Base-by-base conservation (phyloP, 352 stramenopile genomes). In the Globisporangium orthogonon region DNA sequence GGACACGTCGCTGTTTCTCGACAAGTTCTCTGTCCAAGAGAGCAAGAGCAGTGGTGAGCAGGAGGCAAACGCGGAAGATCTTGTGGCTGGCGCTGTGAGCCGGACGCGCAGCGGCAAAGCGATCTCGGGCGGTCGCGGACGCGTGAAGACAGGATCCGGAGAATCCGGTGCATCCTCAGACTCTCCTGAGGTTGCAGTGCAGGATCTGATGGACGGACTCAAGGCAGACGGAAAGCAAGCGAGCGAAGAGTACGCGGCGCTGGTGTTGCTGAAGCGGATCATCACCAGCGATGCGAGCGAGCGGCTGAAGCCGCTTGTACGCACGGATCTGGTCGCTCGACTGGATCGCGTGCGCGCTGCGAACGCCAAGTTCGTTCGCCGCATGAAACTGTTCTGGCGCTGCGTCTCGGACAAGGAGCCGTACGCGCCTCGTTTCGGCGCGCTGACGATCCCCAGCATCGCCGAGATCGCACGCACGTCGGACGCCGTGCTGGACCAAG, bases 321-420 rank as follows among this genome's bases (percentile, higher is more conserved):
- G 63, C 40, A 58, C 55, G 2, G 62, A 87, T 7, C 52, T 94
- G 7, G 55, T 33, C 0, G n/a, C 59, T 15, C 70, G 74, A 10
- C 45, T 95, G 23, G 52, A 66, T 29, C 65, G 63, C 23, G 78
- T 95, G 54, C 52, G 78, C 52, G 51, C 51, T 1, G 49, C 62
- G 29, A 95, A 92, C 52, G 63, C 66, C 52, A 55, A 74, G 18
- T 85, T 95, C 50, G 78, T 92, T 61, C 83, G 79, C 3, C 83
- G 85, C 23, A 95, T 94, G 85, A 88, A 92, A 57, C 70, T 95
- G 3, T 91, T 87, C 43, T 93, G 82, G 78, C 70, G 80, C 4
- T 95, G 85, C 48, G 54, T 93, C 9, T 52, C 68, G 1, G 58
- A 74, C 48, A 54, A 85, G 2, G 65, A 81, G 29, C 15, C 43